These are phyloP conservation scores for Asclepias syriaca DNA, from an alignment of 257 asterid genomes.

Conservation along the genomic window DNA sequence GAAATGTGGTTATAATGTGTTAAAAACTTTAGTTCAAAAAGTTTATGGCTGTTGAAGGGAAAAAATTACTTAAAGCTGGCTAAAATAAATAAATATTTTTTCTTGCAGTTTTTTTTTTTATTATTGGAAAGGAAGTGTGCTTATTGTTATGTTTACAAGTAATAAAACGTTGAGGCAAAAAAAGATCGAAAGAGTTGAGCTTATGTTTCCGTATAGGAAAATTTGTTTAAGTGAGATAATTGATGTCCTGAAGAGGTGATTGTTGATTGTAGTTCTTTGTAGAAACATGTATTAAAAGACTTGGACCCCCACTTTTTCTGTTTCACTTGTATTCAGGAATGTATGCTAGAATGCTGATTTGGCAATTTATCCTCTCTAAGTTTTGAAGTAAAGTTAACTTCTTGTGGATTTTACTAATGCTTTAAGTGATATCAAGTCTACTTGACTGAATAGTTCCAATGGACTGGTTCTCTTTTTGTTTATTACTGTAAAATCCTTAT, in stretches of 20 bases:
- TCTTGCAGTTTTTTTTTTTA: background rate
- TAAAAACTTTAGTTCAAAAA: background rate
- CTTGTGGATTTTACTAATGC: background rate
- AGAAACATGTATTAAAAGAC: background rate
- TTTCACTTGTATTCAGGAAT: background rate
- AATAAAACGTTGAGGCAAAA: background rate
- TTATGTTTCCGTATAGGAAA: background rate
- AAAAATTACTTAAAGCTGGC: background rate
- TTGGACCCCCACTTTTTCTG: background rate
- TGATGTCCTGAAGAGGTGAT: background rate
- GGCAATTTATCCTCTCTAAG: background rate
- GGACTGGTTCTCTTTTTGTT: background rate
- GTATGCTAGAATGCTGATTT: background rate
- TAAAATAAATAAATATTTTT: background rate
- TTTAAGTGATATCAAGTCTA: background rate
- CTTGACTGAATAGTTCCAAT: background rate
- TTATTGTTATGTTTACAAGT: too few relatives aligned
- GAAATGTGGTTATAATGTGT: background rate
- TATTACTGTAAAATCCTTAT: background rate
- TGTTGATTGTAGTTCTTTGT: background rate
- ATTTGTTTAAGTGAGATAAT: background rate
- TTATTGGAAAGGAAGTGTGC: too few relatives aligned
- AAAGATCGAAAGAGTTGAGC: background rate
- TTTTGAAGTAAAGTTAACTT: background rate
- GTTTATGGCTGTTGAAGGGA: background rate